Evolutionary conservation across 108 stramenopile species (phyloP).

Genomic region (Cyclotella choctawhatcheeana): DNA sequence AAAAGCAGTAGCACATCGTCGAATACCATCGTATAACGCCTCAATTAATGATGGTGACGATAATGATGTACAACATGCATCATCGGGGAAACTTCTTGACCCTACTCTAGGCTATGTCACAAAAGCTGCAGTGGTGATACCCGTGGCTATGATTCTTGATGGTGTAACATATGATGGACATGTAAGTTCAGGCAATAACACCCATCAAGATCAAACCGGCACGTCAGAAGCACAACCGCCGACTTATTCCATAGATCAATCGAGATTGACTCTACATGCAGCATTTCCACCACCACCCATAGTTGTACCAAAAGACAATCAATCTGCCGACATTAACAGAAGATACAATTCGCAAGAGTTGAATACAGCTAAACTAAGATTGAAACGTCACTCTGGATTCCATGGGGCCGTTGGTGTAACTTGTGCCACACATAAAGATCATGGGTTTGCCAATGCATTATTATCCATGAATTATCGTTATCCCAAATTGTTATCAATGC

Average conservation of each 20-base stretch:
- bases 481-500: constrained; percentile 22
- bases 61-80: no score
- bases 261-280: constrained; percentile 32
- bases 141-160: constrained; percentile 16
- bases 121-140: constrained; percentile 4
- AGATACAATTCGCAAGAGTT: constrained; percentile 7
- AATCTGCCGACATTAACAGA: background rate
- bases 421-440: constrained; percentile 12
- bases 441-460: constrained; percentile 33
- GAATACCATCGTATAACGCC: background rate
- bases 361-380: constrained; percentile 15
- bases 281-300: constrained; percentile 45
- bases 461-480: constrained; percentile 39
- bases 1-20: background rate
- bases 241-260: constrained; percentile 32
- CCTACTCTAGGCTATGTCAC: constrained; percentile 10
- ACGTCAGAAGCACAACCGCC: constrained; percentile 12
- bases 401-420: constrained; percentile 29
- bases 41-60: background rate
- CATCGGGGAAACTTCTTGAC: background rate
- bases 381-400: constrained; percentile 41
- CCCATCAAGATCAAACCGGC: constrained; percentile 2
- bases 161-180: no score
- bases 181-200: no score
- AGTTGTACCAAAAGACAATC: background rate